Evolutionary conservation across 2,329 filamentous ascomycete species (phyloP).

Genomic region (Alternaria dauci): DNA sequence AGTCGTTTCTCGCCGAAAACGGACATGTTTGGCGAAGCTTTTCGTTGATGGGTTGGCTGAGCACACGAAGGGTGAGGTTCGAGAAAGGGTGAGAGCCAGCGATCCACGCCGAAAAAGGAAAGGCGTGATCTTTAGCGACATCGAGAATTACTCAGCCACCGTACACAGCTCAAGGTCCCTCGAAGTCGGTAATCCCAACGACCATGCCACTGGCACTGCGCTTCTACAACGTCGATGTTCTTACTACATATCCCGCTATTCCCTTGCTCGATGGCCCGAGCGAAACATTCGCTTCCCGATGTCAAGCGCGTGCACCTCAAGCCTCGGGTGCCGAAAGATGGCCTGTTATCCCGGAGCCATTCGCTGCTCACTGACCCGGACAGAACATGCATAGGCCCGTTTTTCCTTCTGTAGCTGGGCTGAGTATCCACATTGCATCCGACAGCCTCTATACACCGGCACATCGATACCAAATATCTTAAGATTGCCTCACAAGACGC

Average conservation of each 20-base stretch:
- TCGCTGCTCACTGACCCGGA: not conserved
- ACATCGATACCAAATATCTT: not conserved
- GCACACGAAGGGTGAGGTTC: slow-evolving; percentile 3
- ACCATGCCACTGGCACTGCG: slow-evolving; percentile 2
- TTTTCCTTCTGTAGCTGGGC: not conserved
- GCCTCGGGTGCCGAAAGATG: not conserved
- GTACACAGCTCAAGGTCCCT: not conserved
- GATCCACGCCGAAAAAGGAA: not conserved
- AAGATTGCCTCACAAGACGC: not conserved
- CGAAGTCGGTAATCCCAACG: not conserved
- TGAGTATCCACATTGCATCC: not conserved
- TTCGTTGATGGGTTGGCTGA: not conserved
- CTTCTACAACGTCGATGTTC: not conserved
- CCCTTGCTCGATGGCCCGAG: not conserved
- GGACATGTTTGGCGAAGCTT: not conserved
- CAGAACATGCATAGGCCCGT: not conserved
- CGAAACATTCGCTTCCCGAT: not conserved
- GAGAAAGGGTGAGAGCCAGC: not conserved
- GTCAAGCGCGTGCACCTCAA: not conserved
- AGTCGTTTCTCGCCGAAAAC: not conserved
- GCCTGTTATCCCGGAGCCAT: not conserved
- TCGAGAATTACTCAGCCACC: slow-evolving; percentile 6
- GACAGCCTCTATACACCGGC: not conserved
- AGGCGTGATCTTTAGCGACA: not conserved
- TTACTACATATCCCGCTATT: not conserved